phyloP scores from a whole-genome alignment of 306 rosid genomes.

The Cicer chorassanicum region DNA sequence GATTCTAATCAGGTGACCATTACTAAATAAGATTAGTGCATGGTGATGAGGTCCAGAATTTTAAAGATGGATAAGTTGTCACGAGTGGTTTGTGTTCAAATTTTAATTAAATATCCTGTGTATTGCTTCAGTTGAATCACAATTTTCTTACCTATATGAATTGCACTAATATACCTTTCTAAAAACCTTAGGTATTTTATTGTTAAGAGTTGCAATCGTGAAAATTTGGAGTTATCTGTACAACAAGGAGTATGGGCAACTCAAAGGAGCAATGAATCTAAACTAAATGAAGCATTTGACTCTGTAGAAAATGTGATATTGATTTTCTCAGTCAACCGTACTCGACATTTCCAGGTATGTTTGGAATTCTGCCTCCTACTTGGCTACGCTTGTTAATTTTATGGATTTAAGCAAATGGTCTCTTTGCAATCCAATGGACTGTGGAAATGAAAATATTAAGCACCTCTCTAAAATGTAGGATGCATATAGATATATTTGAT shows the following conservation, averaged over 20 bases:
- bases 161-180: conserved; percentile 52
- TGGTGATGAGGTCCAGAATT: conserved; percentile 32
- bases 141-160: conserved; percentile 36
- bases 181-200: conserved; percentile 90
- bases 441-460: conserved; percentile 32
- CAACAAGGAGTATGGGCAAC: conserved; percentile 99
- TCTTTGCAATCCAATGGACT: conserved; percentile 27
- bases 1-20: conserved; percentile 30
- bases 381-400: conserved; percentile 31
- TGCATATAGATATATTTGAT: conserved; percentile 32
- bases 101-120: conserved; percentile 14
- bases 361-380: conserved; percentile 31
- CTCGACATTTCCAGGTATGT: conserved; percentile 97
- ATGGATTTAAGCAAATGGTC: conserved; percentile 23
- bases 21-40: conserved; percentile 3
- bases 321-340: conserved; percentile 97
- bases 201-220: conserved; percentile 99
- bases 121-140: conserved; percentile 37
- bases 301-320: conserved; percentile 91
- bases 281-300: conserved; percentile 97
- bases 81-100: conserved; percentile 23
- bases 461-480: conserved; percentile 20
- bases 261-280: conserved; percentile 98
- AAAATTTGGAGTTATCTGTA: conserved; percentile 98
- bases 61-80: conserved; percentile 30